phyloP scores from a whole-genome alignment of 306 rosid species.

The Medicago truncatula region MtrunA17r5.0-ANR NC_053048.1:55961501-55962000 shows the following conservation, averaged over 20 bases:
- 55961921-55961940: conserved; percentile 99
- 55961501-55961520: conserved; percentile 21
- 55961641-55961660: neutral
- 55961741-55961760: conserved; percentile 12
- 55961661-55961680: neutral
- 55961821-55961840: conserved; percentile 92
- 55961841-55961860: conserved; percentile 99
- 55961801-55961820: conserved; percentile 63
- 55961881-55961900: conserved; percentile 86
- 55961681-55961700: neutral
- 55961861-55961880: conserved; percentile 99
- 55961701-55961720: neutral
- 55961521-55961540: conserved; percentile 19
- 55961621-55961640: neutral
- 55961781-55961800: conserved; percentile 25
- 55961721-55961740: conserved; percentile 14
- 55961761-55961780: conserved; percentile 30
- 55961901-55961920: conserved; percentile 89
- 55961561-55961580: conserved; percentile 5
- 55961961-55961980: conserved; percentile 99
- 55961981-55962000: conserved; percentile 99
- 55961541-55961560: conserved; percentile 19
- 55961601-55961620: neutral
- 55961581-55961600: conserved; percentile 16
- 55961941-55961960: conserved; percentile 97